Evolutionary conservation across 1,139 yeast species (phyloP).

Genomic region (Yamadazyma epiphylla): DNA sequence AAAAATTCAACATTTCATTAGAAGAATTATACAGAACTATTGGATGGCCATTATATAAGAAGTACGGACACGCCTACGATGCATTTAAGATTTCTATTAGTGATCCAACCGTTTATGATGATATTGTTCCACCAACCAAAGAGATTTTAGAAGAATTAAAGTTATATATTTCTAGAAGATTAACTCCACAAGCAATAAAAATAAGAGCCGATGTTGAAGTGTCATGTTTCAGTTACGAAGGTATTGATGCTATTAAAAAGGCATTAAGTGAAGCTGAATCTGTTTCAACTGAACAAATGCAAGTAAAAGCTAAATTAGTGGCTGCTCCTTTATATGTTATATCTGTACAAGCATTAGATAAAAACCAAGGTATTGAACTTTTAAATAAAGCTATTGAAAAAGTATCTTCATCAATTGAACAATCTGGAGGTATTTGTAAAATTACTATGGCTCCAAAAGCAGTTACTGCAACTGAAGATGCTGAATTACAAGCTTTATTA

Average conservation of each 20-base stretch:
- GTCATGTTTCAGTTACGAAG: slow-evolving; percentile 95
- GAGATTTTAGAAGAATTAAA: slow-evolving; percentile 80
- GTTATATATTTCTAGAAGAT: slow-evolving; percentile 82
- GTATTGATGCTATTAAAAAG: slow-evolving; percentile 92
- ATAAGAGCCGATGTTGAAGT: slow-evolving; percentile 98
- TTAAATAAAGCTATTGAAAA: slow-evolving; percentile 77
- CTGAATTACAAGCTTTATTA: slow-evolving; percentile 92
- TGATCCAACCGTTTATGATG: slow-evolving; percentile 84
- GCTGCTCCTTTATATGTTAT: slow-evolving; percentile 97
- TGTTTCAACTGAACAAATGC: slow-evolving; percentile 76
- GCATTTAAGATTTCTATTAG: slow-evolving; percentile 96
- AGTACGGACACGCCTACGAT: slow-evolving; percentile 95
- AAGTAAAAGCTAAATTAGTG: slow-evolving; percentile 87
- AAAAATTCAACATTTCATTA: slow-evolving; percentile 83
- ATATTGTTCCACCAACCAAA: slow-evolving; percentile 63
- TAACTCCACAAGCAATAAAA: slow-evolving; percentile 97
- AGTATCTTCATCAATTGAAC: slow-evolving; percentile 65
- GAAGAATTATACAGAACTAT: slow-evolving; percentile 82
- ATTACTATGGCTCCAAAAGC: slow-evolving; percentile 99
- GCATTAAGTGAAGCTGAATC: slow-evolving; percentile 88
- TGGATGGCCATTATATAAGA: slow-evolving; percentile 97
- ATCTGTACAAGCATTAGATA: slow-evolving; percentile 90
- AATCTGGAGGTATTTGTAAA: slow-evolving; percentile 82
- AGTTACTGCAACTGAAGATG: slow-evolving; percentile 97
- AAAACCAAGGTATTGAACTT: slow-evolving; percentile 77